Evolutionary conservation across 2,329 filamentous ascomycete species (phyloP).

Genomic region (Exophiala lecanii-corni): DNA sequence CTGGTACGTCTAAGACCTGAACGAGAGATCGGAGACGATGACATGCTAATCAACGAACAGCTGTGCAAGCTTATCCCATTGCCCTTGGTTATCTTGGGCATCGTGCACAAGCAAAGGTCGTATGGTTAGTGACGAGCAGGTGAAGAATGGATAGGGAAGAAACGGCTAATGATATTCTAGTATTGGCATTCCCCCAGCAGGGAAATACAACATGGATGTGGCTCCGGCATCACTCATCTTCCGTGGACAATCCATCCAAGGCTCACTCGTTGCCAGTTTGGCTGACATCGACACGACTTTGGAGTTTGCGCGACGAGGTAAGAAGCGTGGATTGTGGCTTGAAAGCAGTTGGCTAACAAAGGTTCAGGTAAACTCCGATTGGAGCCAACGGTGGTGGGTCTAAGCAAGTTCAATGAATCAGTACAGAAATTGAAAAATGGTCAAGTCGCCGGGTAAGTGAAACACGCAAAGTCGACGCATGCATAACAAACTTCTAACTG

Average conservation of each 20-base stretch:
- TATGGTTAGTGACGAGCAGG: constrained; percentile 44
- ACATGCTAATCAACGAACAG: constrained; percentile 5
- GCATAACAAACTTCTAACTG: constrained; percentile 11
- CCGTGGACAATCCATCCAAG: constrained; percentile 21
- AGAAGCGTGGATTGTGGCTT: background rate
- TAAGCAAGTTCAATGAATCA: constrained; percentile 24
- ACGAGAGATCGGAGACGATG: no score
- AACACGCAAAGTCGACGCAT: background rate
- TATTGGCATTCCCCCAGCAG: constrained; percentile 36
- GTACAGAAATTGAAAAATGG: constrained; percentile 27
- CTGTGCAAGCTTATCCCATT: constrained; percentile 37
- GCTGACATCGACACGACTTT: constrained; percentile 22
- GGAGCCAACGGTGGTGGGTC: constrained; percentile 25
- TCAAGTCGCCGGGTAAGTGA: constrained; percentile 25
- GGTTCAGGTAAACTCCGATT: constrained; percentile 22
- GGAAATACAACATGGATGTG: constrained; percentile 22
- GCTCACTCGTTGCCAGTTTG: constrained; percentile 19
- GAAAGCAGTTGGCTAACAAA: constrained; percentile 1
- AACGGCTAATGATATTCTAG: constrained; percentile 1
- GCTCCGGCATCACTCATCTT: constrained; percentile 19
- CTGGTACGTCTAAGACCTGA: constrained; percentile 28
- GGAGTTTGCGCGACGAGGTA: constrained; percentile 23
- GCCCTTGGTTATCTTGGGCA: constrained; percentile 43
- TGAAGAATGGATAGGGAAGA: no score
- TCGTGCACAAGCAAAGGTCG: constrained; percentile 48